Conservation (phyloP, 352 stramenopile species). For the Phytophthora meadii region DNA sequence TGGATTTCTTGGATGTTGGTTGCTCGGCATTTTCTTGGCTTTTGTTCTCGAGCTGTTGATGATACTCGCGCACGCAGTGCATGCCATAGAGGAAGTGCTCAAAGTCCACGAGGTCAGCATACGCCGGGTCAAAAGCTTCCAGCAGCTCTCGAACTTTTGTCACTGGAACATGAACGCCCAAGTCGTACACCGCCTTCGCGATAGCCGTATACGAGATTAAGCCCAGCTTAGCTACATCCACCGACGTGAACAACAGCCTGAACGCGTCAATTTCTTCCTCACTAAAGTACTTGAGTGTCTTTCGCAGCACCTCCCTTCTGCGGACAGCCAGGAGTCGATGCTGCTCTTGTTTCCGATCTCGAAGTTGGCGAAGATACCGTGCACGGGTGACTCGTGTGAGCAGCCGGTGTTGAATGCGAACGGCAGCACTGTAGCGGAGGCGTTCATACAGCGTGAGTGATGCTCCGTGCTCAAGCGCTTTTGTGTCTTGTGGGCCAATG, state of each 20-base stretch:
- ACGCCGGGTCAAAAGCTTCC: slow-evolving; percentile 64
- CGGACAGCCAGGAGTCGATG: slow-evolving; percentile 48
- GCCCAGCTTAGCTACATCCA: slow-evolving; percentile 65
- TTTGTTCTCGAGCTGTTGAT: slow-evolving; percentile 61
- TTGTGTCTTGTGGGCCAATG: slow-evolving; percentile 38
- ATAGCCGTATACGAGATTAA: slow-evolving; percentile 77
- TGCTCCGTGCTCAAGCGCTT: slow-evolving; percentile 25
- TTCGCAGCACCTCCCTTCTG: slow-evolving; percentile 49
- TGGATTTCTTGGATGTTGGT: not conserved
- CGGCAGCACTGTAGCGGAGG: slow-evolving; percentile 70
- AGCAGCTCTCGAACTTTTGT: slow-evolving; percentile 60
- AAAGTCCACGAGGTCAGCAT: slow-evolving; percentile 80
- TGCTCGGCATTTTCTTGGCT: slow-evolving; percentile 3
- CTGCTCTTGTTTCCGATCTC: slow-evolving; percentile 49
- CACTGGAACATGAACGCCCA: slow-evolving; percentile 64
- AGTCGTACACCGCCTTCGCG: slow-evolving; percentile 73
- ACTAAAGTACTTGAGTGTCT: slow-evolving; percentile 68
- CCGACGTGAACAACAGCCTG: slow-evolving; percentile 63
- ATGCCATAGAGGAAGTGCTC: slow-evolving; percentile 87
- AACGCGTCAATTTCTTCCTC: slow-evolving; percentile 74
- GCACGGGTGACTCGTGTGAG: slow-evolving; percentile 58
- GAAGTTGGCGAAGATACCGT: slow-evolving; percentile 57
- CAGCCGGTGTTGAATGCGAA: slow-evolving; percentile 70
- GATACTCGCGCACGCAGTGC: slow-evolving; percentile 71
- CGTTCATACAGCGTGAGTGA: slow-evolving; percentile 74